phyloP scores from a whole-genome alignment of 139 green algal genomes.

The Coccomyxa sp. region DNA sequence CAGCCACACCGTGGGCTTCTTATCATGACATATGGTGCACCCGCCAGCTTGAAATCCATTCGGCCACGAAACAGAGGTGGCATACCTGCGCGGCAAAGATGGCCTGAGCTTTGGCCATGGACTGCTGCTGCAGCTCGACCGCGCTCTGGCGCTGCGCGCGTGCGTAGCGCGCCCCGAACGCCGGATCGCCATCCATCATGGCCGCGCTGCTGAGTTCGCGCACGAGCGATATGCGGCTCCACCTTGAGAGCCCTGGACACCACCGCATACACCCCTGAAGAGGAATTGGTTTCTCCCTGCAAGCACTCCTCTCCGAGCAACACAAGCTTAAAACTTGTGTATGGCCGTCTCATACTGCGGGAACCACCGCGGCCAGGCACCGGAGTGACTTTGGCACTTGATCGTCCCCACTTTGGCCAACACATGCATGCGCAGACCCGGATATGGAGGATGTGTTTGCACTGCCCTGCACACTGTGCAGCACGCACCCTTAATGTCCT shows the following conservation, averaged over 20 bases:
- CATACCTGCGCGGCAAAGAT: conserved; percentile 54
- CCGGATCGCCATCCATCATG: conserved; percentile 22
- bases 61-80: background rate
- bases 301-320: too few species aligned
- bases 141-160: conserved; percentile 33
- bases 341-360: too few species aligned
- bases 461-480: background rate
- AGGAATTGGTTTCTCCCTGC: too few species aligned
- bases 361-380: too few species aligned
- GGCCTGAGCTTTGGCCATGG: conserved; percentile 34
- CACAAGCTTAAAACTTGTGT: too few species aligned
- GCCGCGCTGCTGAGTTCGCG: conserved; percentile 48
- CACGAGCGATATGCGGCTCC: conserved; percentile 41
- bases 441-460: background rate
- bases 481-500: conserved; percentile 29
- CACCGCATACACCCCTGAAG: background rate
- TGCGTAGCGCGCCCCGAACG: conserved; percentile 40
- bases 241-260: conserved; percentile 20
- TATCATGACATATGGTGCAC: too few species aligned
- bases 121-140: conserved; percentile 39
- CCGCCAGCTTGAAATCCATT: background rate
- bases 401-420: background rate
- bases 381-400: background rate
- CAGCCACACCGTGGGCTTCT: too few species aligned
- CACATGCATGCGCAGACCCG: background rate